Evolutionary conservation across 495 filamentous ascomycete species (phyloP).

Genomic region (Immersiella caudata): DNA sequence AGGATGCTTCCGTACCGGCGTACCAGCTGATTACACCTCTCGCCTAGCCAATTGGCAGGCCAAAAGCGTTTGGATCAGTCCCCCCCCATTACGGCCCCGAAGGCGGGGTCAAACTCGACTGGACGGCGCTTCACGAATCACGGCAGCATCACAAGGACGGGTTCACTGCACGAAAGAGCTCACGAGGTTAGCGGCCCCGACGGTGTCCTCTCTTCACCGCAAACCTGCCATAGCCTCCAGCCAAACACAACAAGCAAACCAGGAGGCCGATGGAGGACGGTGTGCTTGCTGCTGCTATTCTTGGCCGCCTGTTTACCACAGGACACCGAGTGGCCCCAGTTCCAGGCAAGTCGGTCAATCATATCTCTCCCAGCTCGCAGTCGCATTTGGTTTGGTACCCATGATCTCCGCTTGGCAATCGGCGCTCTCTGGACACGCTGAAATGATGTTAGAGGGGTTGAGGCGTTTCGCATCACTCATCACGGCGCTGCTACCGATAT

Average conservation of each 20-base stretch:
- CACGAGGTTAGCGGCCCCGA: slow-evolving; percentile 12
- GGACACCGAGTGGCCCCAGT: background rate
- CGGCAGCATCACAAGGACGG: slow-evolving; percentile 12
- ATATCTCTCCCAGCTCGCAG: background rate
- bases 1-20: background rate
- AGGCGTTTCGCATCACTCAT: slow-evolving; percentile 19
- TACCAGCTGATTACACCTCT: background rate
- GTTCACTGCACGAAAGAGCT: slow-evolving; percentile 2
- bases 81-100: background rate
- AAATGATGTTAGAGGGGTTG: background rate
- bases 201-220: slow-evolving; percentile 10
- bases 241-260: slow-evolving; percentile 1
- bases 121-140: slow-evolving; percentile 17
- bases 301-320: background rate
- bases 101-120: slow-evolving; percentile 10
- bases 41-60: background rate
- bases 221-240: background rate
- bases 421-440: background rate
- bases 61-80: background rate
- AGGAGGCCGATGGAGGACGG: background rate
- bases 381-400: background rate
- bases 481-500: background rate
- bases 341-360: background rate
- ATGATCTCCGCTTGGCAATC: slow-evolving; percentile 16
- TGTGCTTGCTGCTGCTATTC: slow-evolving; percentile 6